These are phyloP conservation scores for Melaleuca alternifolia DNA, from an alignment of 345 rosid genomes.

Conservation along the genomic window DNA sequence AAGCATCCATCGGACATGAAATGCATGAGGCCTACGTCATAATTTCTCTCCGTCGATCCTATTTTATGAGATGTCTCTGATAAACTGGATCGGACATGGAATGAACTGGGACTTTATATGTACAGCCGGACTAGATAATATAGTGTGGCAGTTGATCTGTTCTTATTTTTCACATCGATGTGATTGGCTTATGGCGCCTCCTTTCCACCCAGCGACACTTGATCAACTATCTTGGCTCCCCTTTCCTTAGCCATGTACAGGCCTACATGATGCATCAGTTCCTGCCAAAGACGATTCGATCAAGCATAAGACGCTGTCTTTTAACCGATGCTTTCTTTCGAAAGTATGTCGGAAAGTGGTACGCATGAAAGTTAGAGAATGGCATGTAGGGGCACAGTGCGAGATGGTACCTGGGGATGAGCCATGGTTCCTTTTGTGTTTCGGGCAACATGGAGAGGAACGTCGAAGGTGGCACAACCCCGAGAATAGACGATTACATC, in stretches of 20 bases:
- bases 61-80: not conserved
- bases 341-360: not conserved
- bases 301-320: not conserved
- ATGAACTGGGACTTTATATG: not conserved
- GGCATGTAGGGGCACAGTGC: not conserved
- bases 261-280: slow-evolving; percentile 45
- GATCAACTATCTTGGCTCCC: slow-evolving; percentile 35
- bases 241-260: slow-evolving; percentile 52
- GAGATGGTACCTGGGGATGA: slow-evolving; percentile 39
- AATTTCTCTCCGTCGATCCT: not conserved
- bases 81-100: not conserved
- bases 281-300: slow-evolving; percentile 8
- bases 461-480: slow-evolving; percentile 51
- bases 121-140: not conserved
- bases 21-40: not conserved
- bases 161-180: not conserved
- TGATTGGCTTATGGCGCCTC: slow-evolving; percentile 6
- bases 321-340: no score
- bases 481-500: slow-evolving; percentile 38
- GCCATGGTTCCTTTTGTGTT: slow-evolving; percentile 29
- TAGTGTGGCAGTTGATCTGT: not conserved
- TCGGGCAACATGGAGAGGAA: slow-evolving; percentile 29
- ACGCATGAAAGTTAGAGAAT: not conserved
- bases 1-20: not conserved
- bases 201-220: slow-evolving; percentile 10